Conservation (phyloP, 768 basidiomycete genomes). For the Termitomyces heimii region DNA sequence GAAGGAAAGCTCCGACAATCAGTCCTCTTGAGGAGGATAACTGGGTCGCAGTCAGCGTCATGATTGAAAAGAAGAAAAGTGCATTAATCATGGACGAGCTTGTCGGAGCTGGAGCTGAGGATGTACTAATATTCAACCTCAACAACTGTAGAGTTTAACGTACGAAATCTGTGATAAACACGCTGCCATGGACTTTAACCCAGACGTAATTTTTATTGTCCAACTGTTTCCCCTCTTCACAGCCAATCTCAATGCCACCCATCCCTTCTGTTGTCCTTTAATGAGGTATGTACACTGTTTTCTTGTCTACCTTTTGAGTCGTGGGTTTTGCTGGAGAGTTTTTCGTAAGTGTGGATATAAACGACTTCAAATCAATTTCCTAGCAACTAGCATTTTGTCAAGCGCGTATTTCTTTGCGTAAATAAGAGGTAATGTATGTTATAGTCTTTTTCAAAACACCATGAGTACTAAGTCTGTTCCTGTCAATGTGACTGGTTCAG, state of each 20-base stretch:
- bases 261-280: not conserved
- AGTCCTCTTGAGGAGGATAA: constrained; percentile 73
- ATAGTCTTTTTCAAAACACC: not conserved
- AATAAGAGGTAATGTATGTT: not conserved
- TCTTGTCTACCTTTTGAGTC: not conserved
- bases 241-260: too few relatives aligned
- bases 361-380: not conserved
- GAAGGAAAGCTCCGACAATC: constrained; percentile 84
- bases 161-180: not conserved
- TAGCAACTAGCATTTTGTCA: not conserved
- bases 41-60: constrained; percentile 90
- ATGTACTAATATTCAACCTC: constrained; percentile 83
- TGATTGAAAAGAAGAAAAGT: constrained; percentile 80
- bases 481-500: not conserved
- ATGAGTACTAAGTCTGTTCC: not conserved
- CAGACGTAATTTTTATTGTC: too few relatives aligned
- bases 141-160: constrained; percentile 88
- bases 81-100: constrained; percentile 90
- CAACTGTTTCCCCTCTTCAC: not conserved
- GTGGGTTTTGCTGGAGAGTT: not conserved
- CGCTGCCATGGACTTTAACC: not conserved
- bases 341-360: not conserved
- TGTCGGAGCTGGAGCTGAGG: constrained; percentile 79
- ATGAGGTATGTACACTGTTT: not conserved
- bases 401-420: not conserved